A percentile compares a stretch with the other conserved stretches of the same genome.
These are phyloP conservation scores for Bipolaris zeicola DNA, from an alignment of 2,329 filamentous ascomycete species.

Conservation along the genomic window DNA sequence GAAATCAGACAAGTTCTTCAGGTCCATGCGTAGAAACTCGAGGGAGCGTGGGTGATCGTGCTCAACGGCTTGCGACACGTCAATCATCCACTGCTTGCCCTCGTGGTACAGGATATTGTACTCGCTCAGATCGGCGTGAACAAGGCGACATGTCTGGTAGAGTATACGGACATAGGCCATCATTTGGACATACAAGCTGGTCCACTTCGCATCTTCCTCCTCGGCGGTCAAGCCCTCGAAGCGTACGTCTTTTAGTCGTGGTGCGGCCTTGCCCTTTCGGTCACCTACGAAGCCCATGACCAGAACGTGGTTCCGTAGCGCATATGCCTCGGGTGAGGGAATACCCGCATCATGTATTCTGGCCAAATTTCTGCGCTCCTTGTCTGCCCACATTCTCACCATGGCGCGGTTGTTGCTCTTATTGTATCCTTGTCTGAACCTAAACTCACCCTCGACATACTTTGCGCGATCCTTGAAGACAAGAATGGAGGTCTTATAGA, in stretches of 20 bases:
- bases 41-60: slow-evolving; percentile 91
- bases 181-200: slow-evolving; percentile 78
- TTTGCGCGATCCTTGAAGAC: slow-evolving; percentile 98
- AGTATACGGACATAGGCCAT: slow-evolving; percentile 88
- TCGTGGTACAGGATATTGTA: slow-evolving; percentile 96
- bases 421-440: slow-evolving; percentile 88
- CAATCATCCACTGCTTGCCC: slow-evolving; percentile 85
- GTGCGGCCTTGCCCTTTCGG: slow-evolving; percentile 83
- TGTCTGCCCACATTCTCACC: slow-evolving; percentile 99
- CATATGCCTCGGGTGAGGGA: slow-evolving; percentile 85
- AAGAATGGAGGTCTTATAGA: slow-evolving; percentile 97
- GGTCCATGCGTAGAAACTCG: slow-evolving; percentile 96
- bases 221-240: slow-evolving; percentile 67
- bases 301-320: slow-evolving; percentile 89
- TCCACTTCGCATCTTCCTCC: slow-evolving; percentile 70
- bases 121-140: slow-evolving; percentile 96
- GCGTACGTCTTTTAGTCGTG: slow-evolving; percentile 83
- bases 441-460: slow-evolving; percentile 92
- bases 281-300: slow-evolving; percentile 95
- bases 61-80: slow-evolving; percentile 96
- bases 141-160: slow-evolving; percentile 89
- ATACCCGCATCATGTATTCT: slow-evolving; percentile 84
- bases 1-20: slow-evolving; percentile 95
- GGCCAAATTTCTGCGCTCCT: slow-evolving; percentile 93
- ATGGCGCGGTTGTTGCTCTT: slow-evolving; percentile 95